phyloP scores from a whole-genome alignment of 2,329 filamentous ascomycete genomes.

The Hypoxylon sp. region DNA sequence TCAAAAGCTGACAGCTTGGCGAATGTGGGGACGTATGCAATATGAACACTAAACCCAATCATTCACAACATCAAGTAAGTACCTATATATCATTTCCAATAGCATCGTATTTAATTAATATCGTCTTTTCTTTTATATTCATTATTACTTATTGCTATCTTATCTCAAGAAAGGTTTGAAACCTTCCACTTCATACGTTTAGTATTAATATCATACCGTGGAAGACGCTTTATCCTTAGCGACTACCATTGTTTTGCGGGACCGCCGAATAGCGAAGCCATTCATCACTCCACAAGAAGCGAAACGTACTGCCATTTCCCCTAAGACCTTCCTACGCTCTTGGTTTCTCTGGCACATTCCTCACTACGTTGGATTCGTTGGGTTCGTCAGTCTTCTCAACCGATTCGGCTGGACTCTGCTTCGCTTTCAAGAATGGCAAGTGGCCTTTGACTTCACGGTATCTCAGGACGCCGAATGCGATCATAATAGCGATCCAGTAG shows the following conservation, averaged over 20 bases:
- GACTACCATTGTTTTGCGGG: too few relatives aligned
- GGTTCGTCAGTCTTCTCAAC: conserved; percentile 13
- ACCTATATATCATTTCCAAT: too few relatives aligned
- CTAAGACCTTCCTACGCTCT: conserved; percentile 12
- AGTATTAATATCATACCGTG: not conserved
- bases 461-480: conserved; percentile 74
- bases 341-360: conserved; percentile 15
- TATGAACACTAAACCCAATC: conserved; percentile 7
- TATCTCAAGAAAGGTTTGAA: not conserved
- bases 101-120: too few relatives aligned
- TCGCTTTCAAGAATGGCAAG: conserved; percentile 60
- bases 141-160: not conserved
- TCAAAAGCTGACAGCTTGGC: conserved; percentile 34
- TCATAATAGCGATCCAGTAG: conserved; percentile 84
- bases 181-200: not conserved
- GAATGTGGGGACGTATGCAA: conserved; percentile 30
- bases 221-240: not conserved
- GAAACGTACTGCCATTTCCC: not conserved
- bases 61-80: conserved; percentile 2
- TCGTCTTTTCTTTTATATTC: not conserved
- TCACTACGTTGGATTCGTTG: conserved; percentile 12
- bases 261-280: not conserved
- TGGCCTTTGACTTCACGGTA: conserved; percentile 74
- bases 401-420: conserved; percentile 26
- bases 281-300: not conserved